A percentile compares a stretch with the other conserved stretches of the same genome.
These are phyloP conservation scores for Aspergillus egyptiacus DNA, from an alignment of 495 filamentous ascomycete genomes.

Conservation along the genomic window DNA sequence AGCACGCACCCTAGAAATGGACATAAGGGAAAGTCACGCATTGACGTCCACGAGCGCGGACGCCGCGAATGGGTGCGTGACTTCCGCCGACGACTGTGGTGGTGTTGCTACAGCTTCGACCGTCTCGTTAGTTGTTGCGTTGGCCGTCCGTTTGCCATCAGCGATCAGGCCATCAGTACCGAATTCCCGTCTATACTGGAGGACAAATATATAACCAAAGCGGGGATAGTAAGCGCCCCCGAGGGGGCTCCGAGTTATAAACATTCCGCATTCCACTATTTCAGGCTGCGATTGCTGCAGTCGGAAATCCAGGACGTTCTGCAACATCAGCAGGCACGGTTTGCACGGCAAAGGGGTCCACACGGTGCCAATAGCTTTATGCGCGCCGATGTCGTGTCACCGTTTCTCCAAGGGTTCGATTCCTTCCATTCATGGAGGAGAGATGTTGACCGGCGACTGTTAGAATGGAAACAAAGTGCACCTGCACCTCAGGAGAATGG, in stretches of 20 bases:
- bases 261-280: slow-evolving; percentile 82
- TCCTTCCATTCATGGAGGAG: slow-evolving; percentile 83
- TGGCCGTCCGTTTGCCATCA: slow-evolving; percentile 87
- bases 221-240: slow-evolving; percentile 58
- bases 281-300: slow-evolving; percentile 83
- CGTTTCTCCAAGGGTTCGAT: slow-evolving; percentile 77
- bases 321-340: slow-evolving; percentile 76
- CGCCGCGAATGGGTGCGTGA: slow-evolving; percentile 83
- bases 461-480: slow-evolving; percentile 80
- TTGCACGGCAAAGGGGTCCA: slow-evolving; percentile 42
- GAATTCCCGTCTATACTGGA: slow-evolving; percentile 86
- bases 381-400: slow-evolving; percentile 71
- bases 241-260: slow-evolving; percentile 69
- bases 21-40: slow-evolving; percentile 25
- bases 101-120: slow-evolving; percentile 94
- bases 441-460: slow-evolving; percentile 77
- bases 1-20: slow-evolving; percentile 12
- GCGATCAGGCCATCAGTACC: slow-evolving; percentile 88
- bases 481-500: slow-evolving; percentile 73
- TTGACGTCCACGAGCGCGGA: slow-evolving; percentile 59
- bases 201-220: slow-evolving; percentile 81
- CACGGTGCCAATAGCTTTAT: slow-evolving; percentile 63
- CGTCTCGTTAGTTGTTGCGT: slow-evolving; percentile 88
- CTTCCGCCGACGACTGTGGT: slow-evolving; percentile 83
- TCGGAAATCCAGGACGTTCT: slow-evolving; percentile 93